Evolutionary conservation across 129 eudicot species (phyloP), one percentile per base, ranked within the genome.

Genomic region (Logfia minima): DNA sequence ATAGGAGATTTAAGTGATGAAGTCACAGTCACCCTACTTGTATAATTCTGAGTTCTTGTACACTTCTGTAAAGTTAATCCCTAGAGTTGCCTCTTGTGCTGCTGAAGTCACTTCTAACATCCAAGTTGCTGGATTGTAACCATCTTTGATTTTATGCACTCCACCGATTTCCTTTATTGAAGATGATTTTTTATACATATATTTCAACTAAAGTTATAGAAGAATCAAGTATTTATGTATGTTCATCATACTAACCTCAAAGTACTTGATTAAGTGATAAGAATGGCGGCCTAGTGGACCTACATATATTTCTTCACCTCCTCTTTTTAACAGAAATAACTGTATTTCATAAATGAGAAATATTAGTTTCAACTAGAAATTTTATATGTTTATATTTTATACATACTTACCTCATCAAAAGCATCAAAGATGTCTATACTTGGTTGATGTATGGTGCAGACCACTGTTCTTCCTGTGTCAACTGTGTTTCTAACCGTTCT

Each of bases 381-480:
- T n/a, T 24, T 29, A 13, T 64, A 10, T 0, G 18, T 13, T 48
- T 48, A 48, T 28, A 37, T 18, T 19, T 11, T 8, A 21, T 66
- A 28, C 61, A 64, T 48, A 45, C 77, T 18, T 39, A 88, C 98
- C 88, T 92, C 98, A 84, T 90, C 96, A 72, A 92, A 92, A 72
- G 98, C 89, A 76, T 92, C 98, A 81, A 92, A 90, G 35, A 92
- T 90, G 83, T 92, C 98, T 11, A 92, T 90, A 81, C 98, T 92
- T 39, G 98, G 98, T 81, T 92, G 98, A 84, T 92, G 98, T 71
- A 92, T 92, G 72, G 98, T 92, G 81, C 97, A 92, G 32, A 92
- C 97, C 22, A 92, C 97, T 22, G 97, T 92, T 82, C 97, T 77
- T 76, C 97, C 97, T 19, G 96, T 92, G 70, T 92, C 92, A 37